Base-by-base conservation (phyloP, 768 basidiomycete genomes). In the Trametes sanguinea region DNA sequence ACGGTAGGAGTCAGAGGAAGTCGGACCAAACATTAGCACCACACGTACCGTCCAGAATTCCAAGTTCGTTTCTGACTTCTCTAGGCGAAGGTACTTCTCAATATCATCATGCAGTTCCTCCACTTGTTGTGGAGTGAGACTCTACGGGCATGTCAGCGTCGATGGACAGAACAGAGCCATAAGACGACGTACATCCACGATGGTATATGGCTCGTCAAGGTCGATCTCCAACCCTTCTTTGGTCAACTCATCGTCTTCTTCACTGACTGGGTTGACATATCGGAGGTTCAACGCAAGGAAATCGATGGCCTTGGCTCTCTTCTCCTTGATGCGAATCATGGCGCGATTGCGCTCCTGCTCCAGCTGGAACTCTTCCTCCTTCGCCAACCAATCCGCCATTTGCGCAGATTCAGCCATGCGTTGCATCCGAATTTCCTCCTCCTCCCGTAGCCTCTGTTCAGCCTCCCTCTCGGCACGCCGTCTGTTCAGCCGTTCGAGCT, bases 301-400 rank as follows among this genome's bases (percentile, higher is more conserved):
- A 73, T 99, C 97, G 67, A 99, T 88, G n/a, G 97, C 97, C 72
- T 98, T 98, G 2, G 97, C 97, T 55, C 97, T 80, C 75, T 95
- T 95, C 76, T 98, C 97, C 72, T 92, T 89, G 70, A 98, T 89
- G 54, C 97, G 85, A 70, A 99, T 98, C 54, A 92, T 87, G 27
- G 97, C 97, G 65, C 97, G 83, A 66, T 82, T 80, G 60, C 92
- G 83, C 68, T 97, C 94, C 75, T 99, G 97, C 63, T 97, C 93
- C 51, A 99, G 82, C 73, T 98, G 94, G 74, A 98, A 99, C 65
- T 94, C 93, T 51, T 94, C 96, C 69, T 99, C 97, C 76, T 95
- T 95, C 40, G 92, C 86, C 63, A 98, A 81, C 97, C 97, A 99
- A 60, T 97, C 95, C 5, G 93, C 90, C 95, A 98, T 98, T 70